A percentile compares a stretch with the other conserved stretches of the same genome.
Evolutionary conservation across 2,329 filamentous ascomycete genomes (phyloP).

Genomic region (Fusarium burgessii): DNA sequence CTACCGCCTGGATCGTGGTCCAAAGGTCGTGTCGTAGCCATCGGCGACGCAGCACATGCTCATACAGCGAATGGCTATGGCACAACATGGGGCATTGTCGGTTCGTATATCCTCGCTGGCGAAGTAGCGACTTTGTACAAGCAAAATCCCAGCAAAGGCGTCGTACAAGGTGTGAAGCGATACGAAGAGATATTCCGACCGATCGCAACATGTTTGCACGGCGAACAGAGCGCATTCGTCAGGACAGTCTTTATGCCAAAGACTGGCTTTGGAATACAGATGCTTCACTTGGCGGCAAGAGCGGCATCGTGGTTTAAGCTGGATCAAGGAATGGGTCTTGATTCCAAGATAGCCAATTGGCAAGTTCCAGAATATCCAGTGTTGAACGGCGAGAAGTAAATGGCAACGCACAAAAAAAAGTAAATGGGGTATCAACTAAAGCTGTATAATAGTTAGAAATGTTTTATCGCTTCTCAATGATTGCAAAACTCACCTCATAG

Average conservation of each 20-base stretch:
- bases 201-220: conserved; percentile 8
- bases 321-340: conserved; percentile 16
- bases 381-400: not conserved
- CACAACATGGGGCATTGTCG: conserved; percentile 17
- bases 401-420: not conserved
- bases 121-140: conserved; percentile 14
- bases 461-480: not conserved
- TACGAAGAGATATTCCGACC: conserved; percentile 25
- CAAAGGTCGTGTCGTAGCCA: conserved; percentile 7
- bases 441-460: conserved; percentile 14
- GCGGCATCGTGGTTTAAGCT: conserved; percentile 3
- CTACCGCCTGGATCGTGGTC: conserved; percentile 12
- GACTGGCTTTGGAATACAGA: not conserved
- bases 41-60: conserved; percentile 18
- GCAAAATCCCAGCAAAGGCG: conserved; percentile 4
- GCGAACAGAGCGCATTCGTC: not conserved
- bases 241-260: conserved; percentile 2
- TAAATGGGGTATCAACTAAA: not conserved
- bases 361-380: conserved; percentile 25
- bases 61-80: conserved; percentile 19
- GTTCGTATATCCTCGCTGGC: conserved; percentile 10
- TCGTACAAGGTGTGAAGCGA: conserved; percentile 15
- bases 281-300: conserved; percentile 11
- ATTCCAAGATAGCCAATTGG: conserved; percentile 17
- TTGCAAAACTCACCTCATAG: conserved; percentile 21